Evolutionary conservation across 345 rosid genomes (phyloP), one percentile per base, ranked within the genome.

Genomic region (Bruguiera parviflora): DNA sequence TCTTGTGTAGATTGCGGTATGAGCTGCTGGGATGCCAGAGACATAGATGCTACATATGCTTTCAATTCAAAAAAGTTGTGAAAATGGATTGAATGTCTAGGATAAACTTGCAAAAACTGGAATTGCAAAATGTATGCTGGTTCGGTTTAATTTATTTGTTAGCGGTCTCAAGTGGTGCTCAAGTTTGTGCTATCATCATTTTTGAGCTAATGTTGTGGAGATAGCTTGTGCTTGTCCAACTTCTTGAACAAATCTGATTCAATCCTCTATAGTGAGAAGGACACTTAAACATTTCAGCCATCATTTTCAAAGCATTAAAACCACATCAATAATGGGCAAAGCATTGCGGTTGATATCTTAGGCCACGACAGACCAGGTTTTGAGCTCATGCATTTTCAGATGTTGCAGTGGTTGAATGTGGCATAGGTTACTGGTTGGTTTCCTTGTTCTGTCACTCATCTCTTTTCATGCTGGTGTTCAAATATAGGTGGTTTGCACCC

Each of bases 401-500:
- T 67, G 15, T 58, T 68, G 6, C 33, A 15, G 22, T 10, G 47
- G 27, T 31, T 31, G 13, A 22, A 21, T 69, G 51, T 60, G 31
- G 57, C 65, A 29, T 47, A 5, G 29, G 19, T 32, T 33, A 15
- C 24, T 61, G 33, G 6, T 31, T 22, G 29, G 31, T 56, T 56
- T 51, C 29, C 29, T 69, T 51, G 13, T 68, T 43, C 56, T 28
- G 27, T 2, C 22, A 19, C 63, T 72, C 29, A 71, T 63, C 31
- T 49, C 21, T 71, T 22, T 43, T 15, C 25, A 8, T 53, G 21
- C 46, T 55, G 21, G 25, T 61, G 60, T 21, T 58, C 13, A 43
- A 53, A 24, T 51, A 25, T 63, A 89, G 95, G 95, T 89, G 67
- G 77, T 87, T 63, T 89, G 95, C 79, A 85, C 91, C 57, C 86